These are phyloP conservation scores for Lachnellula occidentalis DNA, from an alignment of 2,329 filamentous ascomycete genomes.

Conservation along the genomic window DNA sequence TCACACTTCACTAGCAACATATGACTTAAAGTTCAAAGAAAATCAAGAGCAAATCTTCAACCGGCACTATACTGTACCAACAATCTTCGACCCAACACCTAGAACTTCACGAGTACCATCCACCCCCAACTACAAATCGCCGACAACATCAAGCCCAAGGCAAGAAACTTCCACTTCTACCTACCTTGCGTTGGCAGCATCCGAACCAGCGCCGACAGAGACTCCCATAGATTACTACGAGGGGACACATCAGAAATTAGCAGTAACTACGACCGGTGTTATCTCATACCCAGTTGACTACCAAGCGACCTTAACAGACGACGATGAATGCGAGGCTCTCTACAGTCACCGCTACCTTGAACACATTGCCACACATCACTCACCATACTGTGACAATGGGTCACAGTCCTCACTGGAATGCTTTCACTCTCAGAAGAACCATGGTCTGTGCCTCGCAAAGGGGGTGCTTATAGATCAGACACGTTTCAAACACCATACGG, in stretches of 20 bases:
- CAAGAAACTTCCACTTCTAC: too few relatives aligned
- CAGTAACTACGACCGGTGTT: not conserved
- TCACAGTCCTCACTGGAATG: conserved; percentile 9
- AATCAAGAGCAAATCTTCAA: too few relatives aligned
- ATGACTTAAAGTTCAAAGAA: too few relatives aligned
- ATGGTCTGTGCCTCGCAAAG: conserved; percentile 11
- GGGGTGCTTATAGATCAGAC: conserved; percentile 11
- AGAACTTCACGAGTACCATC: too few relatives aligned
- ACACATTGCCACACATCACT: conserved; percentile 9
- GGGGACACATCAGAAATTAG: not conserved
- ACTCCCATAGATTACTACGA: too few relatives aligned
- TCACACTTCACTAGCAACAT: too few relatives aligned
- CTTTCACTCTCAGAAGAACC: conserved; percentile 1
- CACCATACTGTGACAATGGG: conserved; percentile 10
- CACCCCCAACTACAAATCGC: too few relatives aligned
- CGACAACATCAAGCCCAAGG: too few relatives aligned
- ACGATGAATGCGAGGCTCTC: conserved; percentile 6
- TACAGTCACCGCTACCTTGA: conserved; percentile 8
- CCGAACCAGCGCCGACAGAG: too few relatives aligned
- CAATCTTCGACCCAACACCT: too few relatives aligned
- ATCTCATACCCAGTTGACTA: not conserved
- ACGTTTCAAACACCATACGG: conserved; percentile 2
- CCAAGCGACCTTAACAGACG: not conserved
- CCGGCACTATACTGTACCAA: too few relatives aligned
- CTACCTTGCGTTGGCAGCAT: too few relatives aligned